phyloP scores from a whole-genome alignment of 164 flowering plant genomes.

The Vitis labrusca region DNA sequence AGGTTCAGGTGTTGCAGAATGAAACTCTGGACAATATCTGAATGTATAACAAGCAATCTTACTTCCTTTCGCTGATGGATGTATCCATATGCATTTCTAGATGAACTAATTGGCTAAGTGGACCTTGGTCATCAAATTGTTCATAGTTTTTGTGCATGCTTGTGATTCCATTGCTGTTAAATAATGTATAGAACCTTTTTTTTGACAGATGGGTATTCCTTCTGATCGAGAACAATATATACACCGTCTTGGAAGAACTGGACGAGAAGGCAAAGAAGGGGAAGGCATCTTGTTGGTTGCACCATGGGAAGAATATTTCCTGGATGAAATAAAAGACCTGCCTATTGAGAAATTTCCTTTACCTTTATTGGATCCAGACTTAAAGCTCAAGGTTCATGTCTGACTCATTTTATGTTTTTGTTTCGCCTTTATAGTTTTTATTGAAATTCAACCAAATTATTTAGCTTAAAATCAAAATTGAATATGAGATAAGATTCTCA shows the following conservation, averaged over 20 bases:
- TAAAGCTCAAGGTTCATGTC: constrained; percentile 58
- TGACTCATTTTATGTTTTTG: not conserved
- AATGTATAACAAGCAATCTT: too few species aligned
- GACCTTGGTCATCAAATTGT: too few species aligned
- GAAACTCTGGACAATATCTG: too few species aligned
- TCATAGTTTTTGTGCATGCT: not conserved
- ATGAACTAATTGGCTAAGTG: too few species aligned
- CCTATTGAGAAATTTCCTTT: constrained; percentile 57
- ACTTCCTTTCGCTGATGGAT: too few species aligned
- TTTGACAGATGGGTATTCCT: constrained; percentile 76
- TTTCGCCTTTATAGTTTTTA: not conserved
- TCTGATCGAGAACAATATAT: constrained; percentile 83
- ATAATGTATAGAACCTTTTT: not conserved
- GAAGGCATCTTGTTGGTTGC: constrained; percentile 88
- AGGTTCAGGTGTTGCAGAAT: too few species aligned
- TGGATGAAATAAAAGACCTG: constrained; percentile 75
- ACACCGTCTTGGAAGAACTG: constrained; percentile 94
- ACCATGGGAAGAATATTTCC: constrained; percentile 93
- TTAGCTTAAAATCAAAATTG: not conserved
- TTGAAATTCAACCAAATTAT: not conserved
- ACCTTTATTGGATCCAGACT: constrained; percentile 52
- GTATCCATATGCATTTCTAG: too few species aligned
- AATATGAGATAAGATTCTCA: not conserved
- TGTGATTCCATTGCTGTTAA: not conserved
- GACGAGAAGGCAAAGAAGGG: constrained; percentile 91